phyloP scores from a whole-genome alignment of 345 rosid genomes.

The Camelina laxa region DNA sequence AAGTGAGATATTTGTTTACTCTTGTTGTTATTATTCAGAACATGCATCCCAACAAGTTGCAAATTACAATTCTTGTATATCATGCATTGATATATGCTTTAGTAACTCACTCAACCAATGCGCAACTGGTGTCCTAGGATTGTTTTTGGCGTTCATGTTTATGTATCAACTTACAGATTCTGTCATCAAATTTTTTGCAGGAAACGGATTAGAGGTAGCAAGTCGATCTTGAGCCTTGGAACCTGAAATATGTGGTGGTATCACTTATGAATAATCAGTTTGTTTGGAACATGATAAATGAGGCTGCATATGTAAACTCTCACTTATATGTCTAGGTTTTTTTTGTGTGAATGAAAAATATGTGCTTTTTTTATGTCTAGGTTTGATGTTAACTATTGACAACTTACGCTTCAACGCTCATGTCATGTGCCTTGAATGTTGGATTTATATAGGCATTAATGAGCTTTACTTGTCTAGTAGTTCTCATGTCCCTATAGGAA shows the following conservation, averaged over 20 bases:
- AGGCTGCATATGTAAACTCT: slow-evolving; percentile 32
- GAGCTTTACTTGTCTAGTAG: slow-evolving; percentile 32
- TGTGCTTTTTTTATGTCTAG: slow-evolving; percentile 5
- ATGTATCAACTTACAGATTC: slow-evolving; percentile 13
- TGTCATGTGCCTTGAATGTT: slow-evolving; percentile 38
- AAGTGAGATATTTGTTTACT: not conserved
- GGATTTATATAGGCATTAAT: slow-evolving; percentile 25
- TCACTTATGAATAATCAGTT: slow-evolving; percentile 6
- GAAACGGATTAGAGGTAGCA: slow-evolving; percentile 92
- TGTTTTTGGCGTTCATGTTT: not conserved
- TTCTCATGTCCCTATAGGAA: slow-evolving; percentile 26
- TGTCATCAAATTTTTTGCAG: slow-evolving; percentile 49
- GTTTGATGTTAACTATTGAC: slow-evolving; percentile 35
- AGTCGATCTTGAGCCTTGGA: slow-evolving; percentile 51
- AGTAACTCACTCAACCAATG: not conserved
- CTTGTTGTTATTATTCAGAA: slow-evolving; percentile 1
- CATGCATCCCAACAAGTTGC: not conserved
- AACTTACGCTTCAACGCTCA: slow-evolving; percentile 25
- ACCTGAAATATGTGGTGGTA: slow-evolving; percentile 13
- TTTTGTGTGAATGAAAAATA: no score
- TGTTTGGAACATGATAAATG: slow-evolving; percentile 9
- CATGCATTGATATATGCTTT: not conserved
- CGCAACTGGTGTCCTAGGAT: not conserved
- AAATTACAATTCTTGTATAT: not conserved
- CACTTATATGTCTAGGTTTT: slow-evolving; percentile 4